Conservation (phyloP, 495 filamentous ascomycete species). For the Evansstolkia leycettana region DNA sequence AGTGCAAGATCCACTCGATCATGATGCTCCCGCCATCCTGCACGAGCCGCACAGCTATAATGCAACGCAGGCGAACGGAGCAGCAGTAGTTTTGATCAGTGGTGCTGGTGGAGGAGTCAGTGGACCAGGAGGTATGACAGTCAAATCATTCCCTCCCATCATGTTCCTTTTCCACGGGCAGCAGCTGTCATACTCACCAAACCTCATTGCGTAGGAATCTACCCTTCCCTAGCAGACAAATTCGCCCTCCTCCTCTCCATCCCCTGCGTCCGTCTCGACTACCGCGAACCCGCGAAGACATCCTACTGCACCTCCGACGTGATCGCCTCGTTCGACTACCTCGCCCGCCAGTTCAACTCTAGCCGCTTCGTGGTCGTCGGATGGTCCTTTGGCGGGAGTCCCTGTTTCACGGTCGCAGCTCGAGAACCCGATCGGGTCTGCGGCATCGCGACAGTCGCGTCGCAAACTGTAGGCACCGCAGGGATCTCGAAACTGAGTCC, state of each 20-base stretch:
- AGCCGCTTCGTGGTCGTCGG: constrained; percentile 29
- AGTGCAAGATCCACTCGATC: constrained; percentile 16
- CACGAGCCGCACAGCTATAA: constrained; percentile 14
- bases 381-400: constrained; percentile 34
- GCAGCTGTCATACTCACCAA: too few species aligned
- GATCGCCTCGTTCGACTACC: constrained; percentile 22
- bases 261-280: constrained; percentile 29
- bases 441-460: constrained; percentile 24
- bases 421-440: constrained; percentile 17
- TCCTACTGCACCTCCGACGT: constrained; percentile 23
- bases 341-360: constrained; percentile 17
- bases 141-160: not conserved
- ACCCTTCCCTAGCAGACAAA: constrained; percentile 30
- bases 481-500: constrained; percentile 56
- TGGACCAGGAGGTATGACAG: constrained; percentile 23
- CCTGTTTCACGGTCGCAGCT: constrained; percentile 23
- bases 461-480: constrained; percentile 67
- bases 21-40: constrained; percentile 15
- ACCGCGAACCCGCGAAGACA: constrained; percentile 24
- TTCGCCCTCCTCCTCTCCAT: constrained; percentile 24
- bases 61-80: constrained; percentile 4
- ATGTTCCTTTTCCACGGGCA: too few species aligned
- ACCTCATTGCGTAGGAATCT: constrained; percentile 19
- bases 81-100: constrained; percentile 28
- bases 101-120: constrained; percentile 34